A percentile compares a stretch with the other conserved stretches of the same genome.
Evolutionary conservation across 148 eudicot genomes (phyloP).

Genomic region (Simmondsia chinensis): DNA sequence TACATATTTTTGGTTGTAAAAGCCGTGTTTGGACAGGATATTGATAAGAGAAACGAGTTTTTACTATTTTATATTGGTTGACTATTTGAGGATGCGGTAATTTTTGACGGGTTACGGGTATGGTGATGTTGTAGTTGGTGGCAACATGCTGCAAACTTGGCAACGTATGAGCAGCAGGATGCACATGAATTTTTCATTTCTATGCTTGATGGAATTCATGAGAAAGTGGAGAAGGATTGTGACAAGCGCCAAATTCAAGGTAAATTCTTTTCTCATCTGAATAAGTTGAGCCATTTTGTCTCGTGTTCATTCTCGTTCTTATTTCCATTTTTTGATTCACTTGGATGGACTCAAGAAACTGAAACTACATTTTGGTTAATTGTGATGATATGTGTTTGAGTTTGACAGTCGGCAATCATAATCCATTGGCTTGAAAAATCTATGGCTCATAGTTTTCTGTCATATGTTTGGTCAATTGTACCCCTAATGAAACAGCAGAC

Average conservation of each 20-base stretch:
- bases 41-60: too few species aligned
- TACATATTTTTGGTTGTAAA: too few species aligned
- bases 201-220: conserved; percentile 74
- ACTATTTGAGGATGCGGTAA: too few species aligned
- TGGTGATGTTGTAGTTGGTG: conserved; percentile 53
- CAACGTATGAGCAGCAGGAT: conserved; percentile 82
- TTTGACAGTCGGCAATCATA: neutral
- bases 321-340: too few species aligned
- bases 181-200: conserved; percentile 87
- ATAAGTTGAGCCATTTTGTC: neutral
- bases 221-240: conserved; percentile 57
- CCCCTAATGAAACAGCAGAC: neutral
- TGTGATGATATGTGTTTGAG: too few species aligned
- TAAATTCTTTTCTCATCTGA: conserved; percentile 8
- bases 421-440: neutral
- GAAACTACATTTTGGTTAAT: too few species aligned
- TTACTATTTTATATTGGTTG: neutral
- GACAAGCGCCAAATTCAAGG: conserved; percentile 59
- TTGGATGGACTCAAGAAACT: too few species aligned
- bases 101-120: conserved; percentile 6
- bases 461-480: conserved; percentile 8
- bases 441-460: neutral
- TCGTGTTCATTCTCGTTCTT: neutral
- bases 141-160: conserved; percentile 82
- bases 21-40: too few species aligned